Percentiles rank a stretch among this genome's conserved stretches.
Conservation (phyloP, 306 rosid genomes). For the Citrullus colocynthis region DNA sequence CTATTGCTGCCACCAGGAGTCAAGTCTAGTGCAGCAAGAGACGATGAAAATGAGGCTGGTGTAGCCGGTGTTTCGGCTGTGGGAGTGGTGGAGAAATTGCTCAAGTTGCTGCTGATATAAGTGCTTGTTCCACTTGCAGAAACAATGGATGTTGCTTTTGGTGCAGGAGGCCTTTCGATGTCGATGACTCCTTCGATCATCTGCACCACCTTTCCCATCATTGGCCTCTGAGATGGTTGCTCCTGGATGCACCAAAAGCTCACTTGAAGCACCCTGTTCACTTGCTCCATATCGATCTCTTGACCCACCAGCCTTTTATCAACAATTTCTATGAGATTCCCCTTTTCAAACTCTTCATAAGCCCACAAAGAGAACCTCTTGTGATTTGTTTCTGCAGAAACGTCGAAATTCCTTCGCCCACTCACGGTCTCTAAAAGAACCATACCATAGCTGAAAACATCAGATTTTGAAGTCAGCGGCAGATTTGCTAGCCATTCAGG, state of each 20-base stretch:
- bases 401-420: constrained; percentile 69
- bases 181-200: constrained; percentile 73
- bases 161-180: constrained; percentile 45
- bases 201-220: constrained; percentile 64
- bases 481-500: constrained; percentile 91
- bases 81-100: constrained; percentile 25
- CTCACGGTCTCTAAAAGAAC: constrained; percentile 74
- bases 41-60: constrained; percentile 31
- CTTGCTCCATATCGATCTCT: constrained; percentile 56
- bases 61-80: constrained; percentile 12
- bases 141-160: constrained; percentile 29
- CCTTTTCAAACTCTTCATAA: constrained; percentile 56
- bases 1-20: constrained; percentile 15
- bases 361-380: constrained; percentile 64
- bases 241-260: constrained; percentile 92
- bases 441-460: constrained; percentile 74
- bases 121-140: constrained; percentile 24
- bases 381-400: constrained; percentile 50
- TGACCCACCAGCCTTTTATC: constrained; percentile 43
- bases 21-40: constrained; percentile 14
- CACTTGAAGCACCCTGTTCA: constrained; percentile 39
- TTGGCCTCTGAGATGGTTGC: constrained; percentile 67
- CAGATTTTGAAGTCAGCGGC: constrained; percentile 65
- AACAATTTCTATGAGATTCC: constrained; percentile 35
- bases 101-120: constrained; percentile 23